phyloP scores from a whole-genome alignment of 2,329 filamentous ascomycete genomes.

The Colletotrichum abscissum region DNA sequence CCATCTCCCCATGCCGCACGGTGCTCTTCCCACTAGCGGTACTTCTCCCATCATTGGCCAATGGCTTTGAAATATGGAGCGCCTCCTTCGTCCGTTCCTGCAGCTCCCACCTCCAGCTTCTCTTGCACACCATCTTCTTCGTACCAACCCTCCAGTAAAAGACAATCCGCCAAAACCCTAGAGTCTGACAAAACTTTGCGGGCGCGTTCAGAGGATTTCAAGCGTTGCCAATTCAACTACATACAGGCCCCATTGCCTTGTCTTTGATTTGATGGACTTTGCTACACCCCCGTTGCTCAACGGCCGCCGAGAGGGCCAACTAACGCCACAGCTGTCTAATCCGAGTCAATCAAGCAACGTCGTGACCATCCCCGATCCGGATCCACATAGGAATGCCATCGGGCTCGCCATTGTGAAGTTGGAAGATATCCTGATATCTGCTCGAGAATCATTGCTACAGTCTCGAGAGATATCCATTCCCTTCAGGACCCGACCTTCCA shows the following conservation, averaged over 20 bases:
- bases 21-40: neutral
- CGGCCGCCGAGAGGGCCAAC: constrained; percentile 17
- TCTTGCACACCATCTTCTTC: neutral
- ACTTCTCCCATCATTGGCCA: neutral
- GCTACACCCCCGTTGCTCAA: constrained; percentile 18
- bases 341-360: constrained; percentile 4
- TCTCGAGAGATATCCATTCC: constrained; percentile 59
- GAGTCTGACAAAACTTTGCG: neutral
- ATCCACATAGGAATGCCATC: constrained; percentile 25
- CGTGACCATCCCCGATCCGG: constrained; percentile 20
- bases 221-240: neutral
- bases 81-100: neutral
- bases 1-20: neutral
- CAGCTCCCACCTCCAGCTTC: neutral
- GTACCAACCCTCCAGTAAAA: neutral
- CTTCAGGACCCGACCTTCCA: constrained; percentile 50
- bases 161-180: neutral
- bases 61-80: neutral
- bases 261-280: constrained; percentile 17
- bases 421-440: constrained; percentile 63
- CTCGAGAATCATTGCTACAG: constrained; percentile 61
- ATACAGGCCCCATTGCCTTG: neutral
- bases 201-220: too few species aligned
- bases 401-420: constrained; percentile 60
- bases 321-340: constrained; percentile 20